These are phyloP conservation scores for Geotrichum australiense DNA, from an alignment of 1,139 yeast genomes.

Conservation along the genomic window DNA sequence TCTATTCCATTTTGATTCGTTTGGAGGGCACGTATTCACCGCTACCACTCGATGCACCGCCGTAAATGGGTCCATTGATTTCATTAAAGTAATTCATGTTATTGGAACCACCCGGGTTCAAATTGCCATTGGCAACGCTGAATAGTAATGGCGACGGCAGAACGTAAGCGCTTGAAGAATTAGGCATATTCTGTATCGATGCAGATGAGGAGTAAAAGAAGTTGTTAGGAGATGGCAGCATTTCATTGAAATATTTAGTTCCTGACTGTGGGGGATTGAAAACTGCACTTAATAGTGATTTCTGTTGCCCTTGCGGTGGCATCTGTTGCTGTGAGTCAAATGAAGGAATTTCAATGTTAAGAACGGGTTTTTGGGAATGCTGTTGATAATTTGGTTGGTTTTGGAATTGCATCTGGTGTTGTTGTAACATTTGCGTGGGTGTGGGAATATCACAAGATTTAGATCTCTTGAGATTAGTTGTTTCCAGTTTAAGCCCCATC, in stretches of 20 bases:
- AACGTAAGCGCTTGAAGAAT: background rate
- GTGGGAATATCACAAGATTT: constrained; percentile 2
- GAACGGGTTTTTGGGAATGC: constrained; percentile 3
- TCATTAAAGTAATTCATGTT: constrained; percentile 1
- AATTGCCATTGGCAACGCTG: constrained; percentile 16
- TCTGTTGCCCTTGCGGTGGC: constrained; percentile 32
- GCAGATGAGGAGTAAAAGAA: constrained; percentile 24
- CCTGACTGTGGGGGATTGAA: constrained; percentile 34
- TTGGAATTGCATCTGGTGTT: constrained; percentile 1
- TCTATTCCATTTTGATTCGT: constrained; percentile 2
- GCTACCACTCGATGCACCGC: background rate
- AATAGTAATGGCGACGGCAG: constrained; percentile 33
- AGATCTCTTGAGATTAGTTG: background rate
- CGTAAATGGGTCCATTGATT: constrained; percentile 1
- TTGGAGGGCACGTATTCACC: background rate
- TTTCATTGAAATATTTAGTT: constrained; percentile 28
- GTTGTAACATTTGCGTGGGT: background rate
- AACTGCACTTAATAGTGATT: constrained; percentile 34
- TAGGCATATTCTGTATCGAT: background rate
- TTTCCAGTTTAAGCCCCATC: constrained; percentile 1
- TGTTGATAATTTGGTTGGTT: constrained; percentile 6
- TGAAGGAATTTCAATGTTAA: constrained; percentile 33
- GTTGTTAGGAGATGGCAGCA: constrained; percentile 38
- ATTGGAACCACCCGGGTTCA: background rate
- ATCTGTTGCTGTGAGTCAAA: constrained; percentile 24